These are phyloP conservation scores for Trypanosoma conorhini DNA, from an alignment of 208 protist species.

Conservation along the genomic window DNA sequence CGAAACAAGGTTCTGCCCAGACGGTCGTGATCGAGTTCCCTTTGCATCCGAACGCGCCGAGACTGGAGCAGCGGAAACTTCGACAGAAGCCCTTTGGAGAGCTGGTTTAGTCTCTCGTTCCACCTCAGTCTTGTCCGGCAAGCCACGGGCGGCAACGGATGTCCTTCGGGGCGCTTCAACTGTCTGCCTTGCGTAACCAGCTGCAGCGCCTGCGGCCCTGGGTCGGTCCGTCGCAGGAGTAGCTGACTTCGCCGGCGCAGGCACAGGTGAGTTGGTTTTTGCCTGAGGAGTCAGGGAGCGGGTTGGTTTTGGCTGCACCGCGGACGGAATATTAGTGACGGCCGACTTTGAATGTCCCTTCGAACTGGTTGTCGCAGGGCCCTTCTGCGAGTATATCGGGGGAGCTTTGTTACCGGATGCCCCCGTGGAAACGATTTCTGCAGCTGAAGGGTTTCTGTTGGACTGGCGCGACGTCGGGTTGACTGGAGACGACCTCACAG, in stretches of 20 bases:
- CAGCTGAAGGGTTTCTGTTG: neutral
- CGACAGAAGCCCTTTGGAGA: neutral
- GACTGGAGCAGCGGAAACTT: neutral
- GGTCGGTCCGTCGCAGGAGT: neutral
- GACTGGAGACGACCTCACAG: neutral
- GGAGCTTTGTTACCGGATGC: neutral
- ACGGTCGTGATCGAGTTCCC: neutral
- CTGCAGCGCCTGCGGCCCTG: neutral
- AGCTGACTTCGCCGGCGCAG: neutral
- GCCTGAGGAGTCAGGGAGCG: neutral
- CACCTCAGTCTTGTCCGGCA: neutral
- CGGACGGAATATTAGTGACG: neutral
- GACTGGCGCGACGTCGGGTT: neutral
- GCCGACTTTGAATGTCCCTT: neutral
- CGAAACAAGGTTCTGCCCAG: slow-evolving; percentile 38
- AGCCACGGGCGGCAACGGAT: neutral
- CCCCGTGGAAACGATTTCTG: neutral
- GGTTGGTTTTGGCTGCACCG: neutral
- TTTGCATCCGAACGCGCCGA: neutral
- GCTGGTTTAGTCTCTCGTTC: neutral
- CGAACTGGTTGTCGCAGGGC: neutral
- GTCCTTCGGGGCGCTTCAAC: neutral
- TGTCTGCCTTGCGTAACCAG: neutral
- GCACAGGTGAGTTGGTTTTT: neutral
- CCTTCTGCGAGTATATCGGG: neutral